A percentile compares a stretch with the other conserved stretches of the same genome.
These are phyloP conservation scores for Euphrasia arctica DNA, from an alignment of 305 asterid species.

Conservation along the genomic window DNA sequence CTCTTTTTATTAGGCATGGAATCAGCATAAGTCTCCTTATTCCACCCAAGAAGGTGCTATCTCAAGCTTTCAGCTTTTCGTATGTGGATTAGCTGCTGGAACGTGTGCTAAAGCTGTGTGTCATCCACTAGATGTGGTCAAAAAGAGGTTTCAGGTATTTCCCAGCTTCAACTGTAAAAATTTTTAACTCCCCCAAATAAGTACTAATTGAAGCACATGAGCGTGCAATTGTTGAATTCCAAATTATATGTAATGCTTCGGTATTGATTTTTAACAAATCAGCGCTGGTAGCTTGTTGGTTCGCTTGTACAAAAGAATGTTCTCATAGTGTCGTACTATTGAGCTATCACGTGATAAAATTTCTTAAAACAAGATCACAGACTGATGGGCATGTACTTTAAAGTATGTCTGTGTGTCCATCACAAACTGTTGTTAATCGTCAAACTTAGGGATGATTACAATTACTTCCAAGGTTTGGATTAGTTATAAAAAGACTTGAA, in stretches of 20 bases:
- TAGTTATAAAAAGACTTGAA: background rate
- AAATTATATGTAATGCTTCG: too few relatives aligned
- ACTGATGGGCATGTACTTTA: background rate
- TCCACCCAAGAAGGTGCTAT: constrained; percentile 30
- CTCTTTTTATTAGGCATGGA: constrained; percentile 57
- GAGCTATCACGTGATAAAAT: background rate
- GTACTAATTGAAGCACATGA: too few relatives aligned
- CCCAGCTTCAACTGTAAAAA: background rate
- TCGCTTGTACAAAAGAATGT: background rate
- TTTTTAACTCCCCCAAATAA: background rate
- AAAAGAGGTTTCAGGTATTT: constrained; percentile 93
- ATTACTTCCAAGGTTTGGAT: background rate
- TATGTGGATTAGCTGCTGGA: constrained; percentile 88
- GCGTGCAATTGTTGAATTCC: too few relatives aligned
- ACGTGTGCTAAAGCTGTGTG: constrained; percentile 82
- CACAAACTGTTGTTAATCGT: background rate
- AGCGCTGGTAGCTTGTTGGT: background rate
- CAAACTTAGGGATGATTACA: background rate
- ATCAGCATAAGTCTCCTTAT: constrained; percentile 41
- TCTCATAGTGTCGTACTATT: too few relatives aligned
- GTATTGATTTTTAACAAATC: too few relatives aligned
- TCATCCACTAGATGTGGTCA: constrained; percentile 95
- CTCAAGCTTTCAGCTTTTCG: constrained; percentile 81
- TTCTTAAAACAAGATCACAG: background rate
- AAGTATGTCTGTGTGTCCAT: background rate